Evolutionary conservation across 192 early-diverging fungal genomes (phyloP).

Genomic region (Diversispora eburnea): DNA sequence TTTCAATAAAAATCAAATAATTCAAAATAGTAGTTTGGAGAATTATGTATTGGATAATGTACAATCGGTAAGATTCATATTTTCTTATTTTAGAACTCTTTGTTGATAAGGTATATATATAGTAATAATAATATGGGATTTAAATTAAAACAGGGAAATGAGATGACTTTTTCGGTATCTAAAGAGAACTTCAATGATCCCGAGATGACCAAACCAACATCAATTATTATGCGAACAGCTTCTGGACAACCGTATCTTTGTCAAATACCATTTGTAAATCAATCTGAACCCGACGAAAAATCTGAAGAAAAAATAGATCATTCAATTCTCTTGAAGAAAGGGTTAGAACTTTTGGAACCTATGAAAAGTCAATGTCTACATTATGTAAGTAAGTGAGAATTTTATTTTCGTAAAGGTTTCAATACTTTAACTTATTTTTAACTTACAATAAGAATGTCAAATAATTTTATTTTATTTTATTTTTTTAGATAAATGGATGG

Average conservation of each 20-base stretch:
- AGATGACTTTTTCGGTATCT: background rate
- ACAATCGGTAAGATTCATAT: too few relatives aligned
- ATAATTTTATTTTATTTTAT: conserved; percentile 17
- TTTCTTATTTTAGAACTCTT: too few relatives aligned
- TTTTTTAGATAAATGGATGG: conserved; percentile 42
- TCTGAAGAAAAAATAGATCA: conserved; percentile 37
- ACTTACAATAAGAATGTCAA: background rate
- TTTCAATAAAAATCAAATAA: too few relatives aligned
- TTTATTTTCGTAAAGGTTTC: background rate
- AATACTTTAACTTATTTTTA: background rate
- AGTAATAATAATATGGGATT: conserved; percentile 1
- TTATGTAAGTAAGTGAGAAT: conserved; percentile 32
- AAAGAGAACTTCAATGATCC: background rate
- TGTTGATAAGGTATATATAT: background rate
- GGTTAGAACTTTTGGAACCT: conserved; percentile 55
- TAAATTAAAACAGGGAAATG: background rate
- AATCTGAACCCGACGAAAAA: conserved; percentile 18
- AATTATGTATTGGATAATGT: too few relatives aligned
- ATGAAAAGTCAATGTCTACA: conserved; percentile 47
- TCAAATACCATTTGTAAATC: conserved; percentile 44
- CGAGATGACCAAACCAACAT: conserved; percentile 14
- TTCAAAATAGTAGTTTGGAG: too few relatives aligned
- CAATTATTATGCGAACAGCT: conserved; percentile 40
- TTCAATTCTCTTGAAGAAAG: conserved; percentile 44
- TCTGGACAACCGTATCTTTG: conserved; percentile 51